A percentile compares a stretch with the other conserved stretches of the same genome.
Conservation (phyloP, 495 filamentous ascomycete genomes). For the Entonaema liquescens region DNA sequence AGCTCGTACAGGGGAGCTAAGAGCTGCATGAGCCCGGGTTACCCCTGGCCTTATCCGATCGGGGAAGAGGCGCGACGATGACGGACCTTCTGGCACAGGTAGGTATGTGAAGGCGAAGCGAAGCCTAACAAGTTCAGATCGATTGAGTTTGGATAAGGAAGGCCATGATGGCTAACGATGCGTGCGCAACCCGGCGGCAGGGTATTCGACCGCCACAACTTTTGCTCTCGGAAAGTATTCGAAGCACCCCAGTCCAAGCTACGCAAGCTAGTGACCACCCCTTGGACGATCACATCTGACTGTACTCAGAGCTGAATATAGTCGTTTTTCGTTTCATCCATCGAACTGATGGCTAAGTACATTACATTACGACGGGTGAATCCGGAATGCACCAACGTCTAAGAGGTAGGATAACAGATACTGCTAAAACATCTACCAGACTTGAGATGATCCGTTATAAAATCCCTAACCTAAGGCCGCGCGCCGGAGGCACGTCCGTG, state of each 20-base stretch:
- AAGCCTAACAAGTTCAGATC: slow-evolving; percentile 25
- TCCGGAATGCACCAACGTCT: slow-evolving; percentile 22
- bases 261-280: slow-evolving; percentile 34
- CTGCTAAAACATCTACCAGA: slow-evolving; percentile 21
- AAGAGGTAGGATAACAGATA: slow-evolving; percentile 24
- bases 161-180: slow-evolving; percentile 38
- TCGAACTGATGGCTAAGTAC: slow-evolving; percentile 12
- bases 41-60: slow-evolving; percentile 37
- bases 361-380: slow-evolving; percentile 17
- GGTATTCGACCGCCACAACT: slow-evolving; percentile 37
- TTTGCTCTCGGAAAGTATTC: slow-evolving; percentile 38
- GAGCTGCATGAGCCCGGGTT: slow-evolving; percentile 34
- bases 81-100: slow-evolving; percentile 27
- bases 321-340: slow-evolving; percentile 8
- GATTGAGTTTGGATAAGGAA: slow-evolving; percentile 22
- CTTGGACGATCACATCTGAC: slow-evolving; percentile 32
- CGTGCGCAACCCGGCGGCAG: slow-evolving; percentile 27
- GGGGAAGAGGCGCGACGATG: slow-evolving; percentile 35
- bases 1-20: slow-evolving; percentile 36
- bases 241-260: slow-evolving; percentile 31
- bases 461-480: slow-evolving; percentile 27
- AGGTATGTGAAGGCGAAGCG: slow-evolving; percentile 31
- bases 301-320: slow-evolving; percentile 26
- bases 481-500: slow-evolving; percentile 37
- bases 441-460: slow-evolving; percentile 23